Conservation (phyloP, 106 monocot species). For the Dendrobium huoshanense region DNA sequence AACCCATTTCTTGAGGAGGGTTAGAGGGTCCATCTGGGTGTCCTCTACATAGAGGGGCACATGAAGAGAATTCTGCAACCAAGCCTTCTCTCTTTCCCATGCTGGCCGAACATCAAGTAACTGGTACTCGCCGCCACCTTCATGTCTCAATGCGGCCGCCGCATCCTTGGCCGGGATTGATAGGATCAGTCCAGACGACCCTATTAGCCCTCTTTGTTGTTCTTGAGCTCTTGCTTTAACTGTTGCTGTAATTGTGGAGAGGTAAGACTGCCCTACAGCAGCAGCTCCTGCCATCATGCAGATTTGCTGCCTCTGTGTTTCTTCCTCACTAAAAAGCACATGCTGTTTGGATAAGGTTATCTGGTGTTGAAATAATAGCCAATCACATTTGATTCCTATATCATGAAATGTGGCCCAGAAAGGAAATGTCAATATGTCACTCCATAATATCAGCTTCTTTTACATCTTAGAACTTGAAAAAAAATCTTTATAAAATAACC, state of each 20-base stretch:
- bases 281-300: too few relatives aligned
- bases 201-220: conserved; percentile 12
- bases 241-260: neutral
- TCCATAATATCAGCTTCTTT: too few relatives aligned
- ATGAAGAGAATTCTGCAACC: conserved; percentile 52
- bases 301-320: neutral
- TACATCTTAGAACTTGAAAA: too few relatives aligned
- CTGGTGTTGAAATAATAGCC: neutral
- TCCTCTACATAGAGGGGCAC: conserved; percentile 87
- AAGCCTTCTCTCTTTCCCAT: conserved; percentile 84
- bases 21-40: conserved; percentile 43
- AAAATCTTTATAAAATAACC: too few relatives aligned
- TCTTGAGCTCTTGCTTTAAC: neutral
- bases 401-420: neutral
- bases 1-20: conserved; percentile 79
- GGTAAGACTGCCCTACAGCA: neutral
- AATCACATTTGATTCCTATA: neutral
- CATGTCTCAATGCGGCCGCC: conserved; percentile 8
- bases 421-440: too few relatives aligned
- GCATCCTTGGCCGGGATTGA: conserved; percentile 44
- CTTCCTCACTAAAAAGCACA: neutral
- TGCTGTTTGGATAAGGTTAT: neutral
- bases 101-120: conserved; percentile 73
- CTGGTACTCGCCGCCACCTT: conserved; percentile 39
- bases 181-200: conserved; percentile 40